phyloP scores from a whole-genome alignment of 2,329 filamentous ascomycete species.

The Fonsecaea pedrosoi region DNA sequence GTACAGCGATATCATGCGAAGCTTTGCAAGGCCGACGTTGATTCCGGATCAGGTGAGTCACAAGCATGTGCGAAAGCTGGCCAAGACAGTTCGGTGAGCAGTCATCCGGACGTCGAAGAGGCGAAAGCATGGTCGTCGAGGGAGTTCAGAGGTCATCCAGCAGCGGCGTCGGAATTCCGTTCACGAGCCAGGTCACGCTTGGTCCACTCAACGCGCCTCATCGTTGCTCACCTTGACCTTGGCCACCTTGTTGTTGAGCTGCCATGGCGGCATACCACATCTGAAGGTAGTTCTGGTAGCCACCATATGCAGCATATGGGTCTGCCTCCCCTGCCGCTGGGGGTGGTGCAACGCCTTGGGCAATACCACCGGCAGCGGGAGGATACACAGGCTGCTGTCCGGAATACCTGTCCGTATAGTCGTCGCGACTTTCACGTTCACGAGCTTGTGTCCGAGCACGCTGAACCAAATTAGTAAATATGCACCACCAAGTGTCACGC shows the following conservation, averaged over 20 bases:
- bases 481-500: conserved; percentile 35
- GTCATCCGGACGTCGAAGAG: conserved; percentile 18
- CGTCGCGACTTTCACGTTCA: conserved; percentile 52
- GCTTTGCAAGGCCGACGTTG: conserved; percentile 11
- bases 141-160: conserved; percentile 27
- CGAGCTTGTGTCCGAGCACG: conserved; percentile 53
- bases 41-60: conserved; percentile 22
- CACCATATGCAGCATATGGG: conserved; percentile 81
- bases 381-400: conserved; percentile 43
- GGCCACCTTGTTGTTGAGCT: conserved; percentile 53
- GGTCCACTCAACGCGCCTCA: conserved; percentile 40
- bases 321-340: conserved; percentile 62
- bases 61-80: conserved; percentile 26
- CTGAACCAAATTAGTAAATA: conserved; percentile 45
- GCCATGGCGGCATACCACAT: conserved; percentile 79
- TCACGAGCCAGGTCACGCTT: conserved; percentile 37
- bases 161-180: conserved; percentile 24
- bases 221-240: conserved; percentile 42
- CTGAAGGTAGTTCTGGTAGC: conserved; percentile 79
- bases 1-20: conserved; percentile 7
- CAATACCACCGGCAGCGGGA: conserved; percentile 39
- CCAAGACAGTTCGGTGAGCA: conserved; percentile 16
- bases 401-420: conserved; percentile 42
- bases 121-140: conserved; percentile 30
- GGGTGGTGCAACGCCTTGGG: conserved; percentile 56